Evolutionary conservation across 2,329 filamentous ascomycete species (phyloP), one percentile per base, ranked within the genome.

Genomic region (Beauveria rudraprayagi): DNA sequence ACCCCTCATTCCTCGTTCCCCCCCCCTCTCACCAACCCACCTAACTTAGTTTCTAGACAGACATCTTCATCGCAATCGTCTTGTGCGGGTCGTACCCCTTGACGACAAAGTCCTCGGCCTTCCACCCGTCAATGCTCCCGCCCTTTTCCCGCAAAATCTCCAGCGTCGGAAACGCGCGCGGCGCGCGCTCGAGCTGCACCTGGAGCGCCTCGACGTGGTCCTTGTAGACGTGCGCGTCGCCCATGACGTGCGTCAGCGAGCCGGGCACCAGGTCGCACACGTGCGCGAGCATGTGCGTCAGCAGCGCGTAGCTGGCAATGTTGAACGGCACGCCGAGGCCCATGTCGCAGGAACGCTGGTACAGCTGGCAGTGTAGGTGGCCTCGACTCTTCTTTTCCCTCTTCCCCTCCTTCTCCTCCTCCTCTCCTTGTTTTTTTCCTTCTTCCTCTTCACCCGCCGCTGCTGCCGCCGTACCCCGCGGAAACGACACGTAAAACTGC

Each of bases 21-120:
- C 3, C 19, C 22, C 22, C 22, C n/a, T n/a, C 22, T 5, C 19
- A 9, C 19, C 16, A 16, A 8, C 30, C 30, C 34, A 7, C 11
- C 34, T 37, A 24, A 24, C 10, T 10, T 26, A 26, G 16, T n/a
- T 14, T 19, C 63, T 67, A 92, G 62, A 97, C 93, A 70, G 91
- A 95, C 94, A 99, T 99, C 79, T 97, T 97, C 94, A 99, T 99
- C 50, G 90, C 83, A 76, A 99, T 96, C 5, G 83, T 83, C 78
- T 92, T 93, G 73, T 97, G 91, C 61, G 94, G 93, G 55, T 92
- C 84, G 73, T 99, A 99, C 0, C 89, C 92, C 69, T 90, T 81
- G 6, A 99, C 83, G 62, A 89, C 86, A 72, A 99, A 93, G 63
- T 99, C 92, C 66, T 95, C 91, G 1, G 85, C 79, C 72, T 85